phyloP scores from a whole-genome alignment of 192 early-diverging fungal species.

The Linnemannia exigua region DNA sequence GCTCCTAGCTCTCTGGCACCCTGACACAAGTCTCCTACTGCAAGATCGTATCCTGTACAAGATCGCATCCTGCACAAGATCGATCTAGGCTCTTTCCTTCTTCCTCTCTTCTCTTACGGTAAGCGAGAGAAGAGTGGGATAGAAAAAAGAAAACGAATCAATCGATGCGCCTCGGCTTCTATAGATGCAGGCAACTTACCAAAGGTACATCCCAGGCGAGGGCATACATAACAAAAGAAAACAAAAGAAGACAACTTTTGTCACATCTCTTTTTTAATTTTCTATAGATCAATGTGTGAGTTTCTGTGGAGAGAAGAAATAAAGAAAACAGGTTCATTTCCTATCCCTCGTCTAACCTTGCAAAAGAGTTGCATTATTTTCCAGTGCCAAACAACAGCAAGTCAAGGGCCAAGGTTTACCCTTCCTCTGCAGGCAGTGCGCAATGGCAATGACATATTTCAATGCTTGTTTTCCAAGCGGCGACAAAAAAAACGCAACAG shows the following conservation, averaged over 20 bases:
- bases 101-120: not conserved
- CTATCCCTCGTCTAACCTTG: not conserved
- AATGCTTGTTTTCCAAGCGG: constrained; percentile 1
- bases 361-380: not conserved
- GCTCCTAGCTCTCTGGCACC: not conserved
- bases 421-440: not conserved
- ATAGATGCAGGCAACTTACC: not conserved
- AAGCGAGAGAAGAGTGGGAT: not conserved
- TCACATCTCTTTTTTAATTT: too few relatives aligned
- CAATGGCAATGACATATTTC: constrained; percentile 5
- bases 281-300: too few relatives aligned
- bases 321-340: not conserved
- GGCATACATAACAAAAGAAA: not conserved
- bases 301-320: not conserved
- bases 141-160: not conserved
- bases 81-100: not conserved
- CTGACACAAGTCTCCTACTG: not conserved
- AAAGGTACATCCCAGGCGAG: not conserved
- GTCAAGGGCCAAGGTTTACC: not conserved
- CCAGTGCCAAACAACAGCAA: not conserved
- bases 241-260: too few relatives aligned
- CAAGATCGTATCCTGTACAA: not conserved
- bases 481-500: not conserved
- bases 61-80: not conserved
- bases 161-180: not conserved